phyloP scores from a whole-genome alignment of 768 basidiomycete genomes.

The Rossbeevera mucosa region DNA sequence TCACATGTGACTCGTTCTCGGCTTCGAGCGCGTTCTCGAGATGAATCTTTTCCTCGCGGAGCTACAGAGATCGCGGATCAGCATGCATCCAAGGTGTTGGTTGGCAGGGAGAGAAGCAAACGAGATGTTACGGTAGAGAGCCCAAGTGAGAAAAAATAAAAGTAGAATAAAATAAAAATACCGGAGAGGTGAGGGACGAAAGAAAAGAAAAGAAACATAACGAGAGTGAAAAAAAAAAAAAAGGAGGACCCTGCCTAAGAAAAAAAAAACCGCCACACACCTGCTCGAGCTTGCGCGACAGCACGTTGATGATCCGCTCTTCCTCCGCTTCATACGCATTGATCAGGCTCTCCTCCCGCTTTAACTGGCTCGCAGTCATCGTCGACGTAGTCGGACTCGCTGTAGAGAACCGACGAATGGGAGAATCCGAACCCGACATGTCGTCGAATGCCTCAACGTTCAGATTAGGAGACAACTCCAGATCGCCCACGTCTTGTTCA shows the following conservation, averaged over 20 bases:
- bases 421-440: neutral
- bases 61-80: slow-evolving; percentile 34
- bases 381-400: neutral
- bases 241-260: neutral
- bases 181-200: neutral
- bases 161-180: no score
- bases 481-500: neutral
- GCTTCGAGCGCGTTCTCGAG: slow-evolving; percentile 80
- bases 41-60: slow-evolving; percentile 80
- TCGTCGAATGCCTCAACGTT: neutral
- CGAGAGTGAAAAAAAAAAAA: no score
- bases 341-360: slow-evolving; percentile 69
- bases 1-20: slow-evolving; percentile 83
- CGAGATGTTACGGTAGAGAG: no score
- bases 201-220: neutral
- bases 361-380: slow-evolving; percentile 38
- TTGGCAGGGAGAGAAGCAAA: no score
- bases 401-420: neutral
- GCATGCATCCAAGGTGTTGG: no score
- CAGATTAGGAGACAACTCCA: neutral
- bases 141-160: neutral
- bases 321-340: slow-evolving; percentile 90
- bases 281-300: slow-evolving; percentile 82
- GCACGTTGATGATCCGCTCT: slow-evolving; percentile 78
- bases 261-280: slow-evolving; percentile 31